Percentiles rank a stretch among this genome's conserved stretches.
Evolutionary conservation across 208 protist species (phyloP).

Genomic region (Porcisia deanei): DNA sequence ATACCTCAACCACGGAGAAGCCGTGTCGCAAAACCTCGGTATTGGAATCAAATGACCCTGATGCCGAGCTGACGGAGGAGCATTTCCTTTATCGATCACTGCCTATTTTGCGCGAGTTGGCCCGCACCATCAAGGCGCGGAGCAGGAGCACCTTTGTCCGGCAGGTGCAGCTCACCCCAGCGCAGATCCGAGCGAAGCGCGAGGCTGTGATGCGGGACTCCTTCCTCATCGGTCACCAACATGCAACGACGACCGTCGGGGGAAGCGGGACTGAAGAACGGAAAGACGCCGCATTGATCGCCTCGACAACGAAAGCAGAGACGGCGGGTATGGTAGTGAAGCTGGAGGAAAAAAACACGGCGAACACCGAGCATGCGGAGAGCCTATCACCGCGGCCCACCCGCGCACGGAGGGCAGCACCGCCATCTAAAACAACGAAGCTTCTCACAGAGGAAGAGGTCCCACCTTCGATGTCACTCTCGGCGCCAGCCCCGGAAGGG

Average conservation of each 20-base stretch:
- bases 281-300: background rate
- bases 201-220: conserved; percentile 58
- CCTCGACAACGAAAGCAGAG: background rate
- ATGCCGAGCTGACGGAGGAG: background rate
- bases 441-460: background rate
- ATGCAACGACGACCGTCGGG: background rate
- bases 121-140: conserved; percentile 45
- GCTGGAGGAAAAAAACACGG: background rate
- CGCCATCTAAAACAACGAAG: background rate
- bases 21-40: background rate
- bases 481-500: background rate
- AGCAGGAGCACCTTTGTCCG: conserved; percentile 38
- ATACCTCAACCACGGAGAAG: background rate
- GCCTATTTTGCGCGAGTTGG: conserved; percentile 55
- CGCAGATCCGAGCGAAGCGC: conserved; percentile 64
- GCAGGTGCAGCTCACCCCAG: conserved; percentile 49
- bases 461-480: too few species aligned
- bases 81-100: conserved; percentile 30
- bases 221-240: conserved; percentile 26
- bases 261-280: background rate
- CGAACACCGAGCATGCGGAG: background rate
- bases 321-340: background rate
- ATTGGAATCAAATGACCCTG: background rate
- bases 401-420: background rate
- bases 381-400: conserved; percentile 3